Evolutionary conservation across 179 eudicot species (phyloP).

Genomic region (Actinidia chinensis): DNA sequence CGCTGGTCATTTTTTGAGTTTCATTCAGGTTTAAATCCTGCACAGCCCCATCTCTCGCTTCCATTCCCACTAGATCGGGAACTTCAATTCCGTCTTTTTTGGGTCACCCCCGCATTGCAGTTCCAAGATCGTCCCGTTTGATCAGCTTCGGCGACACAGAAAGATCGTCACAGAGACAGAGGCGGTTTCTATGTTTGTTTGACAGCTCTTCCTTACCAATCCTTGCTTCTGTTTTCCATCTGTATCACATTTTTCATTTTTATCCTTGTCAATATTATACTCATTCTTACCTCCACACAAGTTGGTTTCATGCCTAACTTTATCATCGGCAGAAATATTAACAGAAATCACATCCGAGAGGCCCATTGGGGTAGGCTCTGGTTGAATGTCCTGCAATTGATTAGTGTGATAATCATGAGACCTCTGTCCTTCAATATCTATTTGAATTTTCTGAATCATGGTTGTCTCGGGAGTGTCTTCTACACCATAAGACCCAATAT

Average conservation of each 20-base stretch:
- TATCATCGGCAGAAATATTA: constrained; percentile 1
- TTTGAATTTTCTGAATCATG: constrained; percentile 11
- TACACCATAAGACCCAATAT: constrained; percentile 14
- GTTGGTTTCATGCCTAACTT: constrained; percentile 13
- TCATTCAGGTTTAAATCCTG: constrained; percentile 6
- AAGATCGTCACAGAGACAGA: constrained; percentile 18
- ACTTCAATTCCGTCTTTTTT: constrained; percentile 17
- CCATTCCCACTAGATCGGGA: constrained; percentile 22
- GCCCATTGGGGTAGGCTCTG: not conserved
- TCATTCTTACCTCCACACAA: constrained; percentile 26
- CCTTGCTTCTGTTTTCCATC: constrained; percentile 19
- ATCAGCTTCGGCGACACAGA: constrained; percentile 16
- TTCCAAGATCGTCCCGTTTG: constrained; percentile 22
- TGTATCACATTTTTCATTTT: constrained; percentile 20
- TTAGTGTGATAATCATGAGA: not conserved
- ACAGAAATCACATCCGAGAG: not conserved
- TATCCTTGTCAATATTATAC: constrained; percentile 7
- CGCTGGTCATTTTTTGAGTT: constrained; percentile 18
- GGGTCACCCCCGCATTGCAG: constrained; percentile 11
- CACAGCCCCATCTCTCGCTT: constrained; percentile 17
- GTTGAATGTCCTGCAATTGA: not conserved
- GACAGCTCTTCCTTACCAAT: constrained; percentile 7
- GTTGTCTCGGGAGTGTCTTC: constrained; percentile 17
- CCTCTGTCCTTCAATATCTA: constrained; percentile 20
- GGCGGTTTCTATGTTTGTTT: not conserved